Base-by-base conservation (phyloP, 805 yeast genomes). In the Lachancea dasiensis region DNA sequence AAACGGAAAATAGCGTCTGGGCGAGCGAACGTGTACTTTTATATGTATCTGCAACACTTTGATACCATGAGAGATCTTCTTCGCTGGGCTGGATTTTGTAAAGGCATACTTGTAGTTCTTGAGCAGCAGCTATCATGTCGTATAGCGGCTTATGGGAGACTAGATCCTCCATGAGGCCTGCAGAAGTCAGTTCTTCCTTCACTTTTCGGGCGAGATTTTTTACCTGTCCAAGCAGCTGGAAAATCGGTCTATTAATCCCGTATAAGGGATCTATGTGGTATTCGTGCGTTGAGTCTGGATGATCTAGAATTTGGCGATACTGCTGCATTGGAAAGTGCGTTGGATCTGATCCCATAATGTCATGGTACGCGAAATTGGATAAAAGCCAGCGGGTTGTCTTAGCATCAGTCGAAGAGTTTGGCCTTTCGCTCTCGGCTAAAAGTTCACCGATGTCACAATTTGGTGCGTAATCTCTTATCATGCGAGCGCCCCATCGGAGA, bases 321-420 rank as follows among this genome's bases (percentile, higher is more conserved):
- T 77, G 79, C 15, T 68, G 65, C 16, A 75, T 62, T 0, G 80
- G 71, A 54, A 85, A 82, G 47, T 80, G 79, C 1, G 86, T 72
- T 1, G 81, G 80, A 30, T 84, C 61, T 27, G 76, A 74, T 38
- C 89, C 75, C 45, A 81, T 65, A 22, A 85, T 70, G 54, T 84
- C 94, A 56, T 84, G 92, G 54, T 84, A 85, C 1, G 86, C 86
- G 60, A 81, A 85, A 58, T 79, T 83, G 6, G 86, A 75, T 15
- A 81, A 74, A 36, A 84, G 64, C 81, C 89, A 84, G 46, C 78
- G 62, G 19, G 53, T 46, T 10, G 44, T 41, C 5, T 39, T 31
- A 26, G 48, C 48, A 32, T 36, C 33, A 13, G 38, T 13, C 10
- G 16, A 26, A 8, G 37, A 34, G 10, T 26, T 16, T 14, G 33